Base-by-base conservation (phyloP, 2,329 filamentous ascomycete genomes). In the Verticillium tricorpus region DNA sequence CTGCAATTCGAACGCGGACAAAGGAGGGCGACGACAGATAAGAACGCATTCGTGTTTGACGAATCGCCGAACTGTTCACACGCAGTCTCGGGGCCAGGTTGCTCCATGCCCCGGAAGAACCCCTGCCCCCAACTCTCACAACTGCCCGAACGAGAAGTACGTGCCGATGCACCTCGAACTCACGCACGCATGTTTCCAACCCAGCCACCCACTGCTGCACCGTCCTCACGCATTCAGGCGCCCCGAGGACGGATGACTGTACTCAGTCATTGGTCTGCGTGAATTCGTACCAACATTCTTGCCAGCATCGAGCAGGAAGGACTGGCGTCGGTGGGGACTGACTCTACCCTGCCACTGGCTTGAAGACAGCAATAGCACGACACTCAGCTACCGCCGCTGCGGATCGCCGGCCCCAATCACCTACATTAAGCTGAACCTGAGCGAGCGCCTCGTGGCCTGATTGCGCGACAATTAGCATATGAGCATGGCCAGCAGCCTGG, bases 111-210 rank as follows among this genome's bases (percentile, higher is more conserved):
- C 52, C 19, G 22, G 15, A 28, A 11, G 25, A 5, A 57, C 55
- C 28, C 55, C 34, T 57, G 31, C 25, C 17, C 19, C 25, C 7
- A 19, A 5, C 34, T 39, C 37, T 59, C 17, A 35, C 57, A 61
- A 59, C 57, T 61, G 59, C 57, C 57, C 25, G 40, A 63, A 57
- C 12, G 19, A 64, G 63, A 54, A 39, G 17, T 37, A 55, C 61
- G 39, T 37, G 25, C 55, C 58, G 55, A 60, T 32, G 62, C 61
- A 61, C 34, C n/a, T 35, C 35, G 17, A 60, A 22, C 32, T 57
- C 56, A 9, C 45, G 45, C 45, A 52, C 45, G 19, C 45, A 52
- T 57, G 61, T 32, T 22, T 31, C 19, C 55, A 37, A 58, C n/a
- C 60, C 60, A 28, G 19, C 19, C 19, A 19, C 14, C 12, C 37